A percentile compares a stretch with the other conserved stretches of the same genome.
These are phyloP conservation scores for Clarireedia hainanense DNA, from an alignment of 2,329 filamentous ascomycete species.

Conservation along the genomic window DNA sequence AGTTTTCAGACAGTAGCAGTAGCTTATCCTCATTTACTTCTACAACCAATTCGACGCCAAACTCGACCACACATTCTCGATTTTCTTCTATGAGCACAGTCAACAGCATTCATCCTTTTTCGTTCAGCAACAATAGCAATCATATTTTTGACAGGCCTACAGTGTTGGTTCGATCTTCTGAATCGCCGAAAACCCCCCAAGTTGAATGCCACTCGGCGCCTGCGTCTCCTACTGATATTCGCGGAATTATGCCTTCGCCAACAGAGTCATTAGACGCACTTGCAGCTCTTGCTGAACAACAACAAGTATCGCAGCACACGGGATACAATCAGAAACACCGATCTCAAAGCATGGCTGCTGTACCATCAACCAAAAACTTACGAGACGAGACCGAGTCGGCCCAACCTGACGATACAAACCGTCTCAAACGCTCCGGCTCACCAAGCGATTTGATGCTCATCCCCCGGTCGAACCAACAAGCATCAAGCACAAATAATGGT, in stretches of 20 bases:
- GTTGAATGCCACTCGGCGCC: constrained; percentile 1
- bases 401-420: neutral
- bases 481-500: constrained; percentile 18
- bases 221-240: neutral
- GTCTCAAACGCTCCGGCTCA: constrained; percentile 15
- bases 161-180: neutral
- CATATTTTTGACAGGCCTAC: neutral
- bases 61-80: constrained; percentile 27
- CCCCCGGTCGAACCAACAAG: constrained; percentile 21
- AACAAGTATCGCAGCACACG: constrained; percentile 10
- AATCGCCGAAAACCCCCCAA: neutral
- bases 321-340: neutral
- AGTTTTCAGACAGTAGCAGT: constrained; percentile 28
- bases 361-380: neutral
- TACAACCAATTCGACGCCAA: constrained; percentile 25
- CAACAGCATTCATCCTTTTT: constrained; percentile 12
- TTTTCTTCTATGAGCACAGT: constrained; percentile 29
- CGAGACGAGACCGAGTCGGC: neutral
- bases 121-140: neutral
- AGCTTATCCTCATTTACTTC: constrained; percentile 29
- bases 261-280: constrained; percentile 21
- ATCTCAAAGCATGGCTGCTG: constrained; percentile 1
- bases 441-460: constrained; percentile 30
- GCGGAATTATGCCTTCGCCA: constrained; percentile 14
- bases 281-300: constrained; percentile 21